A percentile compares a stretch with the other conserved stretches of the same genome.
Evolutionary conservation across 495 filamentous ascomycete species (phyloP).

Genomic region (Tuber microsphaerosporum): DNA sequence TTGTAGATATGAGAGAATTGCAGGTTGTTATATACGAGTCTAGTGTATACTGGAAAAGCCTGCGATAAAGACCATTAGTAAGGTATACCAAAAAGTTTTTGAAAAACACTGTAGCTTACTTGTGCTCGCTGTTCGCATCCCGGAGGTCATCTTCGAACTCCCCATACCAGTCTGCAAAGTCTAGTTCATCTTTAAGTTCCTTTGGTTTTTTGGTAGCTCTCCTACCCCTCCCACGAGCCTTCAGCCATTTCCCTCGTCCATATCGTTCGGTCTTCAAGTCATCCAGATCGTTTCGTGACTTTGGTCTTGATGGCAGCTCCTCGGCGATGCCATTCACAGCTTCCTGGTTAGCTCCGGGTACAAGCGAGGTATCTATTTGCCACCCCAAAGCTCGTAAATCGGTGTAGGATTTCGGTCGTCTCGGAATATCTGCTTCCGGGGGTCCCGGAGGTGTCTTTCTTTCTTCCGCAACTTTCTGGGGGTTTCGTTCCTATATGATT

Average conservation of each 20-base stretch:
- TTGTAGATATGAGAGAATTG: conserved; percentile 67
- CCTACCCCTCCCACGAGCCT: conserved; percentile 8
- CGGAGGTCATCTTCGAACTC: conserved; percentile 60
- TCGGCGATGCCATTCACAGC: conserved; percentile 34
- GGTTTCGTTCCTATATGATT: conserved; percentile 39
- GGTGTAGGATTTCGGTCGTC: conserved; percentile 67
- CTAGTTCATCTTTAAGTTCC: conserved; percentile 48
- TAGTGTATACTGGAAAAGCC: conserved; percentile 44
- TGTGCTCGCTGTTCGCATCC: conserved; percentile 76
- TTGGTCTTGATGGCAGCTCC: conserved; percentile 33
- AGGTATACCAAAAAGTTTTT: neutral
- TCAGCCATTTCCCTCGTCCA: conserved; percentile 32
- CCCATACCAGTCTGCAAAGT: conserved; percentile 58
- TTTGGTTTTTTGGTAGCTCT: conserved; percentile 7
- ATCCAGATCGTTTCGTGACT: conserved; percentile 46
- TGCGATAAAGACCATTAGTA: conserved; percentile 15
- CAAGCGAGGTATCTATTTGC: conserved; percentile 48
- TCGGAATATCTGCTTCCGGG: conserved; percentile 50
- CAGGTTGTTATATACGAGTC: conserved; percentile 71
- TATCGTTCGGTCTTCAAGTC: conserved; percentile 44
- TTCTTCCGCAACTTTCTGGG: conserved; percentile 44
- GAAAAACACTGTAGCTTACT: conserved; percentile 49
- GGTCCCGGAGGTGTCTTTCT: conserved; percentile 50
- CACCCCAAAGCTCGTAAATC: conserved; percentile 54
- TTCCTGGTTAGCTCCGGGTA: conserved; percentile 46